Base-by-base conservation (phyloP, 306 rosid genomes). In the Casuarina glauca region DNA sequence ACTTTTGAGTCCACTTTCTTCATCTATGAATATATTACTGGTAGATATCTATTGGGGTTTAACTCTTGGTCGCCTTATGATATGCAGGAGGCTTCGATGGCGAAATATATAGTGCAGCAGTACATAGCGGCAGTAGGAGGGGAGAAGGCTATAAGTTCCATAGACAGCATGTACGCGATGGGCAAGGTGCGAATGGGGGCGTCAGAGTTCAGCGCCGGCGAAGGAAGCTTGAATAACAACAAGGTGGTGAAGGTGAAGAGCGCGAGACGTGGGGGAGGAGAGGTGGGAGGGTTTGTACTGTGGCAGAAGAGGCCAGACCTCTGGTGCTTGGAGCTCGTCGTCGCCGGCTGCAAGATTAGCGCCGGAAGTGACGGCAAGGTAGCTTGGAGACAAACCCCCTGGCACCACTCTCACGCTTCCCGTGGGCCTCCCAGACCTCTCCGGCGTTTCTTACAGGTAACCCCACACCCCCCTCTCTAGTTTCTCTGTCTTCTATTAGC, bases 371-470 rank as follows among this genome's bases (percentile, higher is more conserved):
- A 94, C 64, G 97, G 97, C 0, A 94, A 90, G 68, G 87, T 94
- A 55, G 96, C 98, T 17, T 94, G 98, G 98, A 87, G 98, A 52
- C 98, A 92, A 72, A 94, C 98, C 45, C 98, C 98, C 2, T 94
- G 97, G 97, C 97, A 94, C 86, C 98, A 94, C 70, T 92, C 98
- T 50, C 98, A 94, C 69, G 98, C 98, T 69, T 92, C 98, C 62
- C 89, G 98, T 0, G 98, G 98, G 49, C 97, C 98, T 6, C 98
- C 97, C 42, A 87, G 97, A 13, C 98, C 97, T 50, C 92, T 94
- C 16, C 44, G 98, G 32, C 96, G 98, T 17, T 90, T 92, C 75
- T 73, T 94, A 49, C 98, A 91, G 97, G 98, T 91, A 73, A 49
- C 16, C 1, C 26, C 26, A 8, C 38, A 52, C 32, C 6, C 53